Evolutionary conservation across 2,329 filamentous ascomycete species (phyloP).

Genomic region (Tympanopsis confertula): DNA sequence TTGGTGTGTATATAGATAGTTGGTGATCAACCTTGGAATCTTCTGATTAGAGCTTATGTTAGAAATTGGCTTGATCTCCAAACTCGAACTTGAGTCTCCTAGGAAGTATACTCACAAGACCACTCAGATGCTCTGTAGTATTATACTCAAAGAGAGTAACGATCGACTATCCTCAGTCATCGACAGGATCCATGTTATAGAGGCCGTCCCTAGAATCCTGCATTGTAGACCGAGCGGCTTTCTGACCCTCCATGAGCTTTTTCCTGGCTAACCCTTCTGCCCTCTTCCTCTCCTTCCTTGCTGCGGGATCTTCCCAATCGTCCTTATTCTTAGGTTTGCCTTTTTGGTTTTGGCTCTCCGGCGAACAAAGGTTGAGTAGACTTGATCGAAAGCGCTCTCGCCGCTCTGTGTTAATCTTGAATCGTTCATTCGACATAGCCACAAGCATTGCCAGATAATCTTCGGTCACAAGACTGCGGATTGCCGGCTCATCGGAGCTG

Average conservation of each 20-base stretch:
- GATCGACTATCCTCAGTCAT: too few relatives aligned
- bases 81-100: too few relatives aligned
- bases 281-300: slow-evolving; percentile 40
- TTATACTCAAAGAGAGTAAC: too few relatives aligned
- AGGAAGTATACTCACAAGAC: too few relatives aligned
- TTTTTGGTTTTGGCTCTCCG: slow-evolving; percentile 7
- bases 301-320: slow-evolving; percentile 41
- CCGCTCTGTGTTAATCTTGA: slow-evolving; percentile 55
- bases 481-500: slow-evolving; percentile 5
- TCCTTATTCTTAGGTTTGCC: slow-evolving; percentile 20
- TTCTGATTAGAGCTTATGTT: too few relatives aligned
- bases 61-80: too few relatives aligned
- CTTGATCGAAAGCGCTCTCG: slow-evolving; percentile 52
- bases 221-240: too few relatives aligned
- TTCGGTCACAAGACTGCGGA: slow-evolving; percentile 44
- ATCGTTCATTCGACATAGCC: slow-evolving; percentile 62
- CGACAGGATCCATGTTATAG: too few relatives aligned
- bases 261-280: slow-evolving; percentile 44
- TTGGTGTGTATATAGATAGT: too few relatives aligned
- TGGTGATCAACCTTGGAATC: too few relatives aligned
- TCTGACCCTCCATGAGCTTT: not conserved
- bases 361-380: slow-evolving; percentile 21
- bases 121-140: too few relatives aligned
- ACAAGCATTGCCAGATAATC: slow-evolving; percentile 59
- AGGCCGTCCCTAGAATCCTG: too few relatives aligned